Base-by-base conservation (phyloP, 768 basidiomycete species). In the Auricularia cornea region DNA sequence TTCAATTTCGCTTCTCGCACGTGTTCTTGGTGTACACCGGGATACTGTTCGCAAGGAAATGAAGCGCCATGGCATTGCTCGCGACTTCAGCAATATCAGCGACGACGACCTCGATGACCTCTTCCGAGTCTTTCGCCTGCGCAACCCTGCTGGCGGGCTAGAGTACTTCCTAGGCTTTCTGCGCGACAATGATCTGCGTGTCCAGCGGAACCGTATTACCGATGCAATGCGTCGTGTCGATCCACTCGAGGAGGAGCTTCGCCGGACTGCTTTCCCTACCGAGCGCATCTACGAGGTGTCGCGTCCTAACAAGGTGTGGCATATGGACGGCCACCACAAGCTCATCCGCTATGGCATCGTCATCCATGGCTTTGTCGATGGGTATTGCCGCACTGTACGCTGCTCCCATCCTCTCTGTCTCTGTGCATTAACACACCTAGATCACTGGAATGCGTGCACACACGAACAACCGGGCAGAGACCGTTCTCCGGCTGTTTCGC, bases 341-440 rank as follows among this genome's bases (percentile, higher is more conserved):
- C 62, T 78, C 0, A 68, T 71, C 10, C 71, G 65, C 0, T 78
- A 76, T 75, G 75, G 75, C 8, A 70, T 75, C 64, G 72, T 72
- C 28, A 69, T 75, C 5, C 74, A 76, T 67, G 75, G 75, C 0
- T 70, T 73, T 61, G 66, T 78, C 23, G 78, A 80, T 66, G 79
- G 79, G 0, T 74, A 72, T 65, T 75, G 74, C 54, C 65, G 73
- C 1, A 71, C 74, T 16, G 68, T 78, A 52, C n/a, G 67, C 63
- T n/a, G 3, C 31, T 20, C 51, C 64, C 52, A 60, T 30, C n/a
- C 44, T 23, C 10, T 5, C 5, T 20, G 16, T 23, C 44, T 48
- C 23, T 8, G 8, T 40, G 38, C 38, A 8, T 8, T 40, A 18
- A 48, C 35, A 35, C 14, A 20, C 18, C 20, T 23, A 48, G 44